Evolutionary conservation across 1,284 basidiomycete species (phyloP), one percentile per base, ranked within the genome.

Genomic region (Melampsora americana): DNA sequence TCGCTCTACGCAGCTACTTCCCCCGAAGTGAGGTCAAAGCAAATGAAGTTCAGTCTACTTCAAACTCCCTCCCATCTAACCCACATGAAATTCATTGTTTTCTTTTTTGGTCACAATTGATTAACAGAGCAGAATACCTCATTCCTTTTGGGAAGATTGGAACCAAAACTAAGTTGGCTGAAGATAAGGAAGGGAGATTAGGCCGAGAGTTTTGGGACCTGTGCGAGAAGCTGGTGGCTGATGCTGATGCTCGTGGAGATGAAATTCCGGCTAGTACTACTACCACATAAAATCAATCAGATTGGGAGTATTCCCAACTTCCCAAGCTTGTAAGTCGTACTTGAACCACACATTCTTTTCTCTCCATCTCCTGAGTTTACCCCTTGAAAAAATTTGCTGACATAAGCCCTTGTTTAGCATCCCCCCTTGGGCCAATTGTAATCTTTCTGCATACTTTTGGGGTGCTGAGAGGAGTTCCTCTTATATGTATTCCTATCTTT

Each of bases 1-100:
- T 50, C 20, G 26, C 60, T 73, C 3, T 73, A 73, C 46, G 71
- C 46, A 7, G 62, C 71, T 9, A 74, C 71, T 16, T 61, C 30
- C 20, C 62, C 50, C 30, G 71, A 74, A 53, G 53, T 74, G 1
- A 48, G 66, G 30, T 26, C 39, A 18, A 64, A 64, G 35, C 44
- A 72, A 30, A 44, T 72, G 61, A 72, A 61, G 70, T 72, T 53
- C 18, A 53, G 50, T 53, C 50, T 53, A 5, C 12, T 23, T 20
- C 4, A 20, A 53, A 53, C 50, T 53, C 50, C 12, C 50, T 23
- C 12, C 4, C 4, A 18, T 53, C 23, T 9, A 35, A 35, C 3
- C 35, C 35, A 35, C 35, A 9, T 35, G 35, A 35, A 35, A 35
- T 35, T 35, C 35, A 35, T 53, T 12, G 14, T 18, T 53, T 12